Evolutionary conservation across 768 basidiomycete species (phyloP).

Genomic region (Fomitopsis serialis): DNA sequence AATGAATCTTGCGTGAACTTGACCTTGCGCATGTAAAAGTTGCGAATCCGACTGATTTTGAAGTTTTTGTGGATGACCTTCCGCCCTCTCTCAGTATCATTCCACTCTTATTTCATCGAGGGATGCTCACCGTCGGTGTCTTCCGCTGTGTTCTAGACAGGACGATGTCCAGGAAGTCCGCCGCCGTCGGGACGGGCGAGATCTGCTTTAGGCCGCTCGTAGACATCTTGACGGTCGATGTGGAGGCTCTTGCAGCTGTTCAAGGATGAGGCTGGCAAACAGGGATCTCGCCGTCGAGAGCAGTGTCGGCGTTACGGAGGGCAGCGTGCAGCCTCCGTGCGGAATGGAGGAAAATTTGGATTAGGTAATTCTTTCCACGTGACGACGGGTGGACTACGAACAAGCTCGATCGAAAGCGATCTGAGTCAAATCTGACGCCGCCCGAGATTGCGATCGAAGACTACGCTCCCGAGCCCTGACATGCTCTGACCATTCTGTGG

Average conservation of each 20-base stretch:
- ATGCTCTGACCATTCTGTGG: too few species aligned
- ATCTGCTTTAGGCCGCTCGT: constrained; percentile 94
- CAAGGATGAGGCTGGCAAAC: not conserved
- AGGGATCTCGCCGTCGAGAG: not conserved
- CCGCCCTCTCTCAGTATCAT: not conserved
- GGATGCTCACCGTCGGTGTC: constrained; percentile 76
- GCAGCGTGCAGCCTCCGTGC: not conserved
- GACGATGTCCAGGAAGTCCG: constrained; percentile 93
- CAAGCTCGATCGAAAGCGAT: too few species aligned
- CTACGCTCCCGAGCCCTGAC: too few species aligned
- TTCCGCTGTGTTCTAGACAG: constrained; percentile 93
- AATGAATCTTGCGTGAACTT: constrained; percentile 98
- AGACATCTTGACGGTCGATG: constrained; percentile 42
- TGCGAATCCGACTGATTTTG: constrained; percentile 97
- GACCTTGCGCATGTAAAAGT: constrained; percentile 99
- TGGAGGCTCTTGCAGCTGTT: not conserved
- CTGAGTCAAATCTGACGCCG: too few species aligned
- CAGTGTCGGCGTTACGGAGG: not conserved
- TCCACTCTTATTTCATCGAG: not conserved
- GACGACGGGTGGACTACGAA: not conserved
- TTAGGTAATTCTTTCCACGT: constrained; percentile 9
- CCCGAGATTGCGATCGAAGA: too few species aligned
- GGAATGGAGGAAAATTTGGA: constrained; percentile 13
- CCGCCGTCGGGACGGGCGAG: constrained; percentile 95
- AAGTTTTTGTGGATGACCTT: constrained; percentile 99